Evolutionary conservation across 2,329 filamentous ascomycete genomes (phyloP), one percentile per base, ranked within the genome.

Genomic region (Akanthomyces muscarius): DNA sequence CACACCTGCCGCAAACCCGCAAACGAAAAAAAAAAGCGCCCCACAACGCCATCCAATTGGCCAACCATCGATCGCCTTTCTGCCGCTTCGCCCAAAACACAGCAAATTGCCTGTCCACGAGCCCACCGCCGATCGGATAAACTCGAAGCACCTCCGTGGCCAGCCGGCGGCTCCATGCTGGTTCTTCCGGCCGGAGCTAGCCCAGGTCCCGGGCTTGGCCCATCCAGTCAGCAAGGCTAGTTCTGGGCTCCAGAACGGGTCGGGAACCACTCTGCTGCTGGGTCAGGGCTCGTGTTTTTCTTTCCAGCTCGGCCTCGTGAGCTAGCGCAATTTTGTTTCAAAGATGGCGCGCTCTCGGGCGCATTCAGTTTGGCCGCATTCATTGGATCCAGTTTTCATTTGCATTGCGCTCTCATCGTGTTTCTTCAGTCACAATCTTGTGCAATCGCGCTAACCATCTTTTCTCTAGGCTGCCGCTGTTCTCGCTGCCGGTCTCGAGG

Each of bases 401-500:
- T 61, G 47, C 57, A 60, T 51, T 48, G 8, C 23, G 23, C 16
- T 21, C 4, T n/a, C 5, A n/a, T 38, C 38, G 14, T 58, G 44
- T 28, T 58, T 36, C 6, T 30, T 58, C 13, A 28, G 18, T 41
- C 23, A 8, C 16, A 16, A 28, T 42, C 28, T 56, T 23, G n/a
- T 42, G 38, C 33, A 28, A 59, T 41, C 30, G 16, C 56, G 67
- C 72, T 74, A 72, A 75, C 71, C 30, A 58, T 48, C 23, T 63
- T 42, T 60, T 55, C 44, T 55, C 52, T 66, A 88, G 86, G 83
- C 86, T 77, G 90, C 91, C 66, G 89, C 89, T 69, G 81, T 93
- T 72, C 84, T 96, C 64, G 91, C 92, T 73, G 90, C 89, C 66
- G 90, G 90, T 86, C 86, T 96, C 48, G 78, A 90, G 77, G 90